Base-by-base conservation (phyloP, 305 asterid species). In the Plantago rigida region DNA sequence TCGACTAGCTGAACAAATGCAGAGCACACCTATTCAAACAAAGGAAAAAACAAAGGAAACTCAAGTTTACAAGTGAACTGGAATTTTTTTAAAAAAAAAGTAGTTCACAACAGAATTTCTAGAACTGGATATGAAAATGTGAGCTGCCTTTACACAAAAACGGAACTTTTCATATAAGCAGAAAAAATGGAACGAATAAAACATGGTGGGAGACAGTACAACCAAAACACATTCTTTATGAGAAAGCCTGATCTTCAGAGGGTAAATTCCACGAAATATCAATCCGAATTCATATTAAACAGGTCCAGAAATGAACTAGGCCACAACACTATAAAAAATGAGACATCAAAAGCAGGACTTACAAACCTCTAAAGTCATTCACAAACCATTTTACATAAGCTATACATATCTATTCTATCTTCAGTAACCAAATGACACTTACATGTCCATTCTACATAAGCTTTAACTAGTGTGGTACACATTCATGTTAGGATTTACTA, bases 1-100 rank as follows among this genome's bases (percentile, higher is more conserved):
- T 87, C 99, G 66, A 89, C 76, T 68, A 93, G 82, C 69, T 93
- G 97, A 70, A 93, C 99, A 74, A 93, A 93, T 62, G 99, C 99
- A 62, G 96, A 65, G 75, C 96, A 93, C 31, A 93, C 99, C 99
- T 93, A 84, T 73, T 17, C 0, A 17, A 52, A 76, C 70, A 63
- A 2, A 24, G 39, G 70, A 56, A 28, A 44, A 24, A 7, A 67
- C 41, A 24, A 6, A 19, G 19, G 0, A 17, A 62, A 39, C 52
- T 5, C n/a, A 51, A 42, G n/a, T 31, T 41, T 54, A 47, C 56
- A 45, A 47, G 3, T 52, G n/a, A 58, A 29, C 0, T 29, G 34
- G 34, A 29, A 29, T 29, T 1, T 28, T 1, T 28, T 17, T 17
- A 17, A 17, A 17, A 17, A 3, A 52, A 10, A 51, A n/a, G 14